Evolutionary conservation across 352 stramenopile genomes (phyloP).

Genomic region (Pythium scleroteichum): DNA sequence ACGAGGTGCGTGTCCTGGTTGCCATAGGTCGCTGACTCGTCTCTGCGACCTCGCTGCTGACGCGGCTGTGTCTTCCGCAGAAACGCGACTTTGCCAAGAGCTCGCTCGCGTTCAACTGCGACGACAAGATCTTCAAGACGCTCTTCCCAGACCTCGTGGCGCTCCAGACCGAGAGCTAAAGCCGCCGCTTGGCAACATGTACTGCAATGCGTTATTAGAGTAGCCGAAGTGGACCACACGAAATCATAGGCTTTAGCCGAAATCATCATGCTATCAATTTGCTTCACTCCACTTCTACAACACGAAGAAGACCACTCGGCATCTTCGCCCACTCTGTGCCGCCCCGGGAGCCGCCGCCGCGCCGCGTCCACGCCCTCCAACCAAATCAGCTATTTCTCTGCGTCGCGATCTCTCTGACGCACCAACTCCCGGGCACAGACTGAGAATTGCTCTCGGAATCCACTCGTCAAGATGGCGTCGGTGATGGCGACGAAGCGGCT

Average conservation of each 20-base stretch:
- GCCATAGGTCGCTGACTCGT: too few species aligned
- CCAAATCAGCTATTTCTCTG: too few species aligned
- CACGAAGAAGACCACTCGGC: not conserved
- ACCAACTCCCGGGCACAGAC: too few species aligned
- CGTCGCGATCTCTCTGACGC: too few species aligned
- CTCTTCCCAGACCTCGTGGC: constrained; percentile 87
- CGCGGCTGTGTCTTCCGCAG: too few species aligned
- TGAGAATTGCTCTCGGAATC: too few species aligned
- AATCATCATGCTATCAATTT: not conserved
- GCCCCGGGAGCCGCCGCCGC: not conserved
- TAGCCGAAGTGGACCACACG: constrained; percentile 5
- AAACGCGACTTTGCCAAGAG: constrained; percentile 69
- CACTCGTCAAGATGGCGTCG: constrained; percentile 54
- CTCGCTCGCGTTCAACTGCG: constrained; percentile 79
- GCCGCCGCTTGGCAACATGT: not conserved
- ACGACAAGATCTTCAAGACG: constrained; percentile 77
- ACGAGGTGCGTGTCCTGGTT: constrained; percentile 47
- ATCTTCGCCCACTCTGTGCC: not conserved
- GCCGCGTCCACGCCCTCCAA: not conserved
- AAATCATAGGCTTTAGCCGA: constrained; percentile 1
- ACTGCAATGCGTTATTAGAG: constrained; percentile 13
- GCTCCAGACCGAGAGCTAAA: constrained; percentile 34
- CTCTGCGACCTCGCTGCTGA: too few species aligned
- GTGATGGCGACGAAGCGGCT: constrained; percentile 89
- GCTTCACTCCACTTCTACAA: not conserved